phyloP scores from a whole-genome alignment of 805 yeast species.

The Barnettozyma siamensis region DNA sequence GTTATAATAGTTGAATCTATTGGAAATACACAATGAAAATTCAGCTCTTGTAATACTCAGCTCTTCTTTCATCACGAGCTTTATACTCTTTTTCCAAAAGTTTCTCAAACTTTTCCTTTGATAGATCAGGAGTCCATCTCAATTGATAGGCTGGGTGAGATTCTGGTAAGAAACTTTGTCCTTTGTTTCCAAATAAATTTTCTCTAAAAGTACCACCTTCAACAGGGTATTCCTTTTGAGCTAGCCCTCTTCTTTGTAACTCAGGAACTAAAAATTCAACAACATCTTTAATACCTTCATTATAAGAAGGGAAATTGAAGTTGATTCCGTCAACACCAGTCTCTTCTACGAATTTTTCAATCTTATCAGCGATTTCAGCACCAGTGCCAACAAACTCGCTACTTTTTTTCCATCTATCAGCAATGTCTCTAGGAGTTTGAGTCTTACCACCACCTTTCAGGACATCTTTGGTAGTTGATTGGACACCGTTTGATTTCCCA shows the following conservation, averaged over 20 bases:
- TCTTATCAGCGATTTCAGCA: constrained; percentile 32
- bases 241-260: constrained; percentile 30
- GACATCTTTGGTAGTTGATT: constrained; percentile 20
- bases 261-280: constrained; percentile 34
- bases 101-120: constrained; percentile 21
- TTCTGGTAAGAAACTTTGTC: constrained; percentile 14
- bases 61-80: neutral
- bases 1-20: too few relatives aligned
- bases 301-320: constrained; percentile 32
- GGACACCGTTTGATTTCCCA: constrained; percentile 28
- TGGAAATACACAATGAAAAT: too few relatives aligned
- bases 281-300: constrained; percentile 35
- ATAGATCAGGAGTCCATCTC: constrained; percentile 7
- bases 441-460: neutral
- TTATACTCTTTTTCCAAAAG: neutral
- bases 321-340: constrained; percentile 39
- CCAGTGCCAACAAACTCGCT: constrained; percentile 30
- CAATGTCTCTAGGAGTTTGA: constrained; percentile 7
- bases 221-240: constrained; percentile 32
- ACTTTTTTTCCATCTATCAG: constrained; percentile 5
- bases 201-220: constrained; percentile 26
- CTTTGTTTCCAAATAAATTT: constrained; percentile 15
- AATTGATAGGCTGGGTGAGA: constrained; percentile 17
- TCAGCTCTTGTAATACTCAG: neutral
- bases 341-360: constrained; percentile 33